Evolutionary conservation across 1,284 basidiomycete genomes (phyloP).

Genomic region (Ganoderma lingzhi): DNA sequence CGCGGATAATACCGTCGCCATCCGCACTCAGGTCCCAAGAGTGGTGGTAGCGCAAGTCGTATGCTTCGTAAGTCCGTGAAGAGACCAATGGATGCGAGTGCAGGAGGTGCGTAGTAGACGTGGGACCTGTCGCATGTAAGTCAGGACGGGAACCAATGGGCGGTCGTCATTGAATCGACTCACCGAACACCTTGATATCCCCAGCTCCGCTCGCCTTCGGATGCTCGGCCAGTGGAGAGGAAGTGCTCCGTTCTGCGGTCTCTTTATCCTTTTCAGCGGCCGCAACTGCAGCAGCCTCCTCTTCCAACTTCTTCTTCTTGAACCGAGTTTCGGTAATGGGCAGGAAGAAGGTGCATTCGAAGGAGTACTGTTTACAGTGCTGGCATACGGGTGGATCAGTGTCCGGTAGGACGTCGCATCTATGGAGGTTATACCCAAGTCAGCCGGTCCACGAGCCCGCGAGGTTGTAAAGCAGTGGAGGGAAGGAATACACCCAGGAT

Average conservation of each 20-base stretch:
- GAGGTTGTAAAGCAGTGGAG: slow-evolving; percentile 26
- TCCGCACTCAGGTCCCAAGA: slow-evolving; percentile 83
- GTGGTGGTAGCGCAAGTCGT: slow-evolving; percentile 87
- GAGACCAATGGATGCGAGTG: slow-evolving; percentile 90
- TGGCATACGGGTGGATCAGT: slow-evolving; percentile 81
- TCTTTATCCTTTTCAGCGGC: slow-evolving; percentile 49
- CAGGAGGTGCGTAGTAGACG: slow-evolving; percentile 85
- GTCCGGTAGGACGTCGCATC: slow-evolving; percentile 82
- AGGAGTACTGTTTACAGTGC: slow-evolving; percentile 89
- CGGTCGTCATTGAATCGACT: slow-evolving; percentile 34
- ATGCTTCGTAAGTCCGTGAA: slow-evolving; percentile 83
- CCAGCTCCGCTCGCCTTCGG: slow-evolving; percentile 29
- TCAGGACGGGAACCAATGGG: neutral
- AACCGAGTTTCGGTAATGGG: slow-evolving; percentile 98
- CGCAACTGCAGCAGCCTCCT: slow-evolving; percentile 56
- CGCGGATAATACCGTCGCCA: slow-evolving; percentile 90
- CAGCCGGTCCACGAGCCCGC: slow-evolving; percentile 36
- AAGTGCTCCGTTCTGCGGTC: slow-evolving; percentile 45
- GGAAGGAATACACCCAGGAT: slow-evolving; percentile 21
- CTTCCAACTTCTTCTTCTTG: slow-evolving; percentile 90
- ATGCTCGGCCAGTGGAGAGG: slow-evolving; percentile 40
- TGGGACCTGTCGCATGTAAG: slow-evolving; percentile 71
- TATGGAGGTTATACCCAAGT: slow-evolving; percentile 42
- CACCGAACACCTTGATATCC: slow-evolving; percentile 71
- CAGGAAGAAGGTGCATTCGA: slow-evolving; percentile 96